phyloP scores from a whole-genome alignment of 164 flowering plant species.

The Amborella trichopoda region DNA sequence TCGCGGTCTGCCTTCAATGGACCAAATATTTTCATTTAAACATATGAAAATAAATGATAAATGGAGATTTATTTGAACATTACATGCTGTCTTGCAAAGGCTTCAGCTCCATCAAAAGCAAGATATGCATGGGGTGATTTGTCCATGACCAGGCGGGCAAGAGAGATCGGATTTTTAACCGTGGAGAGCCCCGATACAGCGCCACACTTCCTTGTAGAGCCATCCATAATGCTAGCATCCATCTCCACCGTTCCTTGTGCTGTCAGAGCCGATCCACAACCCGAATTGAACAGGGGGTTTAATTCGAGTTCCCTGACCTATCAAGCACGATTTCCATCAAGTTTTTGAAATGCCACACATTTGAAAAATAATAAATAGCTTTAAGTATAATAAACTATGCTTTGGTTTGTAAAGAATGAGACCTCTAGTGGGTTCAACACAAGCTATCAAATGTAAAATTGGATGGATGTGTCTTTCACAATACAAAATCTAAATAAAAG shows the following conservation, averaged over 20 bases:
- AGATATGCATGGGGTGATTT: conserved; percentile 95
- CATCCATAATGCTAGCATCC: conserved; percentile 99
- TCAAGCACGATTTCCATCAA: no score
- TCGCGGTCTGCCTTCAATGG: no score
- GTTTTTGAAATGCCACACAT: no score
- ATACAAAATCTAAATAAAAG: no score
- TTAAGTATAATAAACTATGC: no score
- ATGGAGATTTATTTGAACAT: neutral
- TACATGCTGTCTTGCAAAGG: conserved; percentile 74
- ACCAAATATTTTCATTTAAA: no score
- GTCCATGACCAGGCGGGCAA: conserved; percentile 95
- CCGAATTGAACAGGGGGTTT: conserved; percentile 87
- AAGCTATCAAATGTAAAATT: no score
- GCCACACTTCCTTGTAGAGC: conserved; percentile 61
- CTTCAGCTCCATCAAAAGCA: conserved; percentile 88
- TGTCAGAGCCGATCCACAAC: conserved; percentile 91
- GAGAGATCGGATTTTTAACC: conserved; percentile 86
- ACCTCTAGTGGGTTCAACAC: no score
- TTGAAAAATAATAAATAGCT: no score
- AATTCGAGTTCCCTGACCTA: conserved; percentile 82
- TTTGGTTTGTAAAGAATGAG: no score
- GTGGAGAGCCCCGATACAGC: conserved; percentile 91
- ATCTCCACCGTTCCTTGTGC: conserved; percentile 90
- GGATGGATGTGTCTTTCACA: no score
- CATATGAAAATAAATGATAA: neutral